Evolutionary conservation across 1,284 basidiomycete species (phyloP), one percentile per base, ranked within the genome.

Genomic region (Pseudozyma sp.): DNA sequence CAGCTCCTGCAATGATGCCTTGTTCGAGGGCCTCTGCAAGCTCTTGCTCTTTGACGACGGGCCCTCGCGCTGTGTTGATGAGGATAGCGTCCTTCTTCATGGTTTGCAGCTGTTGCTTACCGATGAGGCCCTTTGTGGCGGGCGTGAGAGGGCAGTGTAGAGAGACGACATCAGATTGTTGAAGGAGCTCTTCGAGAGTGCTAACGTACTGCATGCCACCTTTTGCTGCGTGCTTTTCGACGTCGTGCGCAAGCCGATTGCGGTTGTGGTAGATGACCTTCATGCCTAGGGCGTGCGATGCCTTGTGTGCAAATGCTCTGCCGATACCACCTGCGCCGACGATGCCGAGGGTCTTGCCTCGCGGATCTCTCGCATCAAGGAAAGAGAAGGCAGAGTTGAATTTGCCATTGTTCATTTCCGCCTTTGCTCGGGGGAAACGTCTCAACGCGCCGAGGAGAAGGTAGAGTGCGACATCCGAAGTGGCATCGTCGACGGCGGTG

Each of bases 1-100:
- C 94, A 19, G 92, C 78, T 4, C 92, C 94, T 80, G 63, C 60
- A 54, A 71, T 77, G 42, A 42, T 49, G 30, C 62, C 73, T 11
- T 65, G 31, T 42, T 82, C 63, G 4, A 82, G 64, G 7, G 80
- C 80, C n/a, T 68, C 46, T 9, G 73, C 75, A 6, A 82, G 62
- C 42, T 77, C 78, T 33, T 66, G 33, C 66, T 87, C 86, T 54
- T 87, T 84, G n/a, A 87, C 78, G 11, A 87, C 84, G 5, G 84
- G 85, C 0, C 87, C 87, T 30, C 87, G 77, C 0, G 86, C 84
- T 1, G 86, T 87, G 77, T 88, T 88, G 77, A 88, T 75, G 13
- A 88, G 55, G 13, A 87, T 75, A 0, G 85, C 85, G 0, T 59
- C 55, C 1, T 59, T 35, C 60, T 85, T 85, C 85, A 87, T 86